Evolutionary conservation across 352 stramenopile species (phyloP).

Genomic region (Globisporangium okanoganense): DNA sequence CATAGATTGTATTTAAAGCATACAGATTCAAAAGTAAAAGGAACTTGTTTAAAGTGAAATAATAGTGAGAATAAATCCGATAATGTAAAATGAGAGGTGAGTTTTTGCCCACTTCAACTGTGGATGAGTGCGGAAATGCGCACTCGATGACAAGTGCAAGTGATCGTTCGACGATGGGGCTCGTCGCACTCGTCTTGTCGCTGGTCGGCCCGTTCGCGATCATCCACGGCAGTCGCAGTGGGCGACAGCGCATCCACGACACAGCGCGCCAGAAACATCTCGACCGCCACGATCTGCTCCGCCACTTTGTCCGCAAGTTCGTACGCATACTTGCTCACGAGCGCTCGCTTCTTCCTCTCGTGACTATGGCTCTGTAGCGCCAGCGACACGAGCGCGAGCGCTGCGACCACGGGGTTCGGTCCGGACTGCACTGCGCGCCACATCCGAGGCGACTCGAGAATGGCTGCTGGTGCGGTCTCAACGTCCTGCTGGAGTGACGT

Average conservation of each 20-base stretch:
- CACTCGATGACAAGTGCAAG: conserved; percentile 13
- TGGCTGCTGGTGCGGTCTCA: not conserved
- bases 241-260: not conserved
- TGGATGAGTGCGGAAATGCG: conserved; percentile 17
- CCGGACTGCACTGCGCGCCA: conserved; percentile 3
- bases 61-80: not conserved
- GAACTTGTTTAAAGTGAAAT: not conserved
- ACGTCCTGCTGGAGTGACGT: conserved; percentile 8
- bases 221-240: no score
- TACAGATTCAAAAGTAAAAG: no score
- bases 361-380: not conserved
- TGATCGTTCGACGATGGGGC: not conserved
- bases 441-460: conserved; percentile 5
- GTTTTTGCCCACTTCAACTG: not conserved
- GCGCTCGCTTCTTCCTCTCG: not conserved
- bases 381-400: conserved; percentile 11
- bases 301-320: not conserved
- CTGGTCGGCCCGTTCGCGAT: not conserved
- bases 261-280: conserved; percentile 8
- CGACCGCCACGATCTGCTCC: not conserved
- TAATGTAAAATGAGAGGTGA: not conserved
- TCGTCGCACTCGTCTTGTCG: not conserved
- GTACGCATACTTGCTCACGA: not conserved
- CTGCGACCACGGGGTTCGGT: conserved; percentile 12
- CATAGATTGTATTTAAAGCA: no score